Base-by-base conservation (phyloP, 805 yeast species). In the Candida patagonica region DNA sequence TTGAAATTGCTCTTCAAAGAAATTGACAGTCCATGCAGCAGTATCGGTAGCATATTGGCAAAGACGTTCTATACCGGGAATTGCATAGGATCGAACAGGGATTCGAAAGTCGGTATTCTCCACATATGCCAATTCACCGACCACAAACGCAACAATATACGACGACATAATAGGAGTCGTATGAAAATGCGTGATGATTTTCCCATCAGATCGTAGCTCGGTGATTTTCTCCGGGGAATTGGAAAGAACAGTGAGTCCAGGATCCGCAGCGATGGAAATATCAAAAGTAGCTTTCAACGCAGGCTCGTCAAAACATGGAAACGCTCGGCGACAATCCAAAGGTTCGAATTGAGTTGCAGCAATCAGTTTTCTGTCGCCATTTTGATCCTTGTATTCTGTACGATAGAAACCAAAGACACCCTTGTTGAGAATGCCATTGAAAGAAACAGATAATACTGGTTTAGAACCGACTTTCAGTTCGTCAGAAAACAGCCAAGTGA, bases 31-130 rank as follows among this genome's bases (percentile, higher is more conserved):
- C 60, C 77, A 78, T 16, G 84, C 83, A 26, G 89, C 83, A 43
- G 78, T 68, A 44, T 79, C 81, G 26, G 83, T 83, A 23, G 89
- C 74, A 56, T 76, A 80, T 50, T 69, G 68, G 45, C 89, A 89
- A 8, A 26, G 12, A 9, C 10, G 16, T 56, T n/a, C n/a, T 42
- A 76, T 66, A 27, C 92, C 94, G 41, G 83, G 83, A 21, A 92
- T 81, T 26, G 92, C 76, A 61, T 80, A 83, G 20, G 80, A 86
- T 59, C 82, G 74, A 40, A 83, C 83, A 20, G 94, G 94, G 37
- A 81, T 73, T 57, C 76, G 70, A 65, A 76, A 78, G 43, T 74
- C 71, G 41, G 67, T 68, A 15, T 35, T 29, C 5, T n/a, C 82
- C 42, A 77, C 77, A 55, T 70, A 76, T 42, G 64, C 68, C 54